Conservation (phyloP, 306 rosid species). For the Quercus engelmannii region DNA sequence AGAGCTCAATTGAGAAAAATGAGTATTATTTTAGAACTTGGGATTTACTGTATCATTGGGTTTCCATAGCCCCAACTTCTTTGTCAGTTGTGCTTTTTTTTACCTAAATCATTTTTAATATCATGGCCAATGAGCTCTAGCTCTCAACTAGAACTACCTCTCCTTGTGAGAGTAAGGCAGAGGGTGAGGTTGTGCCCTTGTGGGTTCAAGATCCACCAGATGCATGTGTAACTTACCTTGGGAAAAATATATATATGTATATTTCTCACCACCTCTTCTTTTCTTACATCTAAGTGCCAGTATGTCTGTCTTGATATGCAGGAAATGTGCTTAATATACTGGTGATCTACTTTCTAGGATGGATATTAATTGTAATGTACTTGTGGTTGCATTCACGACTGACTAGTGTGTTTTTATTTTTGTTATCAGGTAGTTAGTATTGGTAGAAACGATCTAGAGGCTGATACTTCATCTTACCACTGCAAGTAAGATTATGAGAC, state of each 20-base stretch:
- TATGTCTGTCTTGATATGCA: neutral
- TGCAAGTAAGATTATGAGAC: slow-evolving; percentile 56
- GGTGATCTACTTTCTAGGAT: neutral
- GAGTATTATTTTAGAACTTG: neutral
- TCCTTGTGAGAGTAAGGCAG: neutral
- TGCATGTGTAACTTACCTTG: no score
- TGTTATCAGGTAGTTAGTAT: slow-evolving; percentile 58
- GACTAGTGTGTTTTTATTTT: slow-evolving; percentile 1
- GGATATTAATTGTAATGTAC: neutral
- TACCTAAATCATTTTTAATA: neutral
- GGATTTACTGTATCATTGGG: neutral
- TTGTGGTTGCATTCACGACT: slow-evolving; percentile 6
- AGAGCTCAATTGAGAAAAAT: neutral
- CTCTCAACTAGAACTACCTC: neutral
- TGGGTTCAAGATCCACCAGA: no score
- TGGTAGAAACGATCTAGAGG: slow-evolving; percentile 50
- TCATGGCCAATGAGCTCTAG: no score
- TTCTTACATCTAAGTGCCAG: neutral
- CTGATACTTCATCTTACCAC: slow-evolving; percentile 82
- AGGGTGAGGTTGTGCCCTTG: no score
- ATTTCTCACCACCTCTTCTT: neutral
- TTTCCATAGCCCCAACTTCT: neutral
- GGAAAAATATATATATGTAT: no score
- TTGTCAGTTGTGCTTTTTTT: neutral
- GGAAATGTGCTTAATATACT: neutral